Percentiles rank a stretch among this genome's conserved stretches.
Conservation (phyloP, 2,329 filamentous ascomycete genomes). For the Aurifilum marmelostoma region DNA sequence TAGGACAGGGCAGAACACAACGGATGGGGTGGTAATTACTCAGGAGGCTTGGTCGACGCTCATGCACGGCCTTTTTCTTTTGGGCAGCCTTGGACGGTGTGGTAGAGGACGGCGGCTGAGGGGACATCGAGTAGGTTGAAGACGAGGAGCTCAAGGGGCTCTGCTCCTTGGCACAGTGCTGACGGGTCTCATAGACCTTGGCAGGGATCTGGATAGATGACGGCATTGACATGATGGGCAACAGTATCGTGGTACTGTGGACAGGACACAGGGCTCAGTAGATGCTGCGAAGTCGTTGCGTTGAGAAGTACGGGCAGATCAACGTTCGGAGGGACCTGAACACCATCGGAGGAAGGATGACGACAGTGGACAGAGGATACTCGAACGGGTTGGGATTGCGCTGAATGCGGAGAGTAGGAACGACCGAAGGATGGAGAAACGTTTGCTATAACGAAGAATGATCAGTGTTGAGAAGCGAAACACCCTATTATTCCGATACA, state of each 20-base stretch:
- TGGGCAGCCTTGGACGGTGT: constrained; percentile 46
- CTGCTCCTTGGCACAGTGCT: constrained; percentile 43
- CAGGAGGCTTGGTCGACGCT: constrained; percentile 63
- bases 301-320: constrained; percentile 19
- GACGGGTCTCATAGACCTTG: constrained; percentile 38
- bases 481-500: not conserved
- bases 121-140: constrained; percentile 61
- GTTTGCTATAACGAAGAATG: constrained; percentile 15
- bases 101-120: constrained; percentile 48
- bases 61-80: constrained; percentile 51
- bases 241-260: not conserved
- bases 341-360: constrained; percentile 23
- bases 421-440: constrained; percentile 6
- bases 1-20: constrained; percentile 30
- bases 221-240: constrained; percentile 52
- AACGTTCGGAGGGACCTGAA: constrained; percentile 16
- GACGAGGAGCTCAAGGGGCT: constrained; percentile 53
- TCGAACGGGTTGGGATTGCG: not conserved
- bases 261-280: constrained; percentile 1
- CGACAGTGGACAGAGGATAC: constrained; percentile 8
- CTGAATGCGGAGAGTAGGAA: constrained; percentile 8
- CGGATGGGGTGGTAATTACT: constrained; percentile 48
- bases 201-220: constrained; percentile 72
- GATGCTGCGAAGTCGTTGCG: constrained; percentile 8
- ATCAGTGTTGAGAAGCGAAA: constrained; percentile 9